Evolutionary conservation across 78 protist species (phyloP), one percentile per base, ranked within the genome.

Genomic region (Monocercomonoides exilis): DNA sequence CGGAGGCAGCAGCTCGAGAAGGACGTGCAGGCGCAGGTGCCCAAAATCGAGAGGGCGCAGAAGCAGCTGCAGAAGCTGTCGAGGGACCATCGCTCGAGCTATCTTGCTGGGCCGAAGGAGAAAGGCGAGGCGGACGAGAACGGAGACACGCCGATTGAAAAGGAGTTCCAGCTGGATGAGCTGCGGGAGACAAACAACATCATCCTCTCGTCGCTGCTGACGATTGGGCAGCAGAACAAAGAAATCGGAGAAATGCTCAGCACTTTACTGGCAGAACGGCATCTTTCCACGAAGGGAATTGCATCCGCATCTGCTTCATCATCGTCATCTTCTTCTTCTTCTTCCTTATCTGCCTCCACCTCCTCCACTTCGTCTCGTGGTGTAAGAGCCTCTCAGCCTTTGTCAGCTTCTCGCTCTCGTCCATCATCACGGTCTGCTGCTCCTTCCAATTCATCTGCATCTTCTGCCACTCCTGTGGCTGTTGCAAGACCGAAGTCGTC

Each of bases 1-100:
- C 3, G 2, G 85, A 36, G 2, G 42, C 85, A 38, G 85, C 85
- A 81, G 42, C 85, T 81, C 2, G 45, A 2, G 45, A 6, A 1
- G 85, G 85, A 81, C 35, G 3, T 81, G 41, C 35, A 36, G 5
- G 45, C 3, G 63, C 85, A 41, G 11, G 36, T 3, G 46, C 85
- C 3, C 45, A 41, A 81, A 41, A 1, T 81, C 45, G 45, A 81
- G 41, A 43, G 3, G 42, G 2, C 85, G 41, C 2, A 35, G 41
- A 81, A 81, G 85, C 85, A 81, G 82, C 6, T 79, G 42, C 43
- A 6, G 5, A 79, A 79, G 82, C 5, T 21, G 82, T 6, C 82
- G 5, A 33, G 11, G 43, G 43, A 79, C 42, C 82, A 79, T 6
- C 43, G 82, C 4, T 41, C 4, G 82, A 29, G 82, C 6, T 21